phyloP scores from a whole-genome alignment of 371 early-diverging fungal species.

The Chytridium lagenaria region DNA sequence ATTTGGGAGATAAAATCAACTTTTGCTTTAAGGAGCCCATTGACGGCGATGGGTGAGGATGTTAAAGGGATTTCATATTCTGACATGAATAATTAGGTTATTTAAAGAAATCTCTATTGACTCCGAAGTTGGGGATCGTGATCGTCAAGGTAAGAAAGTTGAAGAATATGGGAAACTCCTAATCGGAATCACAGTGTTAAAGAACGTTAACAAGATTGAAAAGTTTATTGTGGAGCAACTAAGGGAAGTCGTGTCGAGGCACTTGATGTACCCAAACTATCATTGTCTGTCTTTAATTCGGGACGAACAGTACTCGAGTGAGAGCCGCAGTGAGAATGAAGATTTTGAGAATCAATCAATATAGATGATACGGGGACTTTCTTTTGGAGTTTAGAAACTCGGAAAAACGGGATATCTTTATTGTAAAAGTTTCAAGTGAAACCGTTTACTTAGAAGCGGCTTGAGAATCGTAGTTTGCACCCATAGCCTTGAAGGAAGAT shows the following conservation, averaged over 20 bases:
- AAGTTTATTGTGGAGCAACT: slow-evolving; percentile 89
- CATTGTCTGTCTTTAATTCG: slow-evolving; percentile 43
- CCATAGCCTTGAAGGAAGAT: slow-evolving; percentile 31
- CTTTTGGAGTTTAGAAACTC: too few relatives aligned
- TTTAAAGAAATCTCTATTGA: slow-evolving; percentile 81
- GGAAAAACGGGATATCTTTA: too few relatives aligned
- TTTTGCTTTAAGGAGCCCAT: slow-evolving; percentile 89
- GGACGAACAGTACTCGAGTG: background rate
- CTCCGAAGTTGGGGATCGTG: slow-evolving; percentile 88
- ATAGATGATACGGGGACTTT: background rate
- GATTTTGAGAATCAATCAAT: background rate
- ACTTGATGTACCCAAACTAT: slow-evolving; percentile 83
- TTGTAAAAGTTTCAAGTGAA: too few relatives aligned
- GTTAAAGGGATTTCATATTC: background rate
- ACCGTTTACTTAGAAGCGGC: slow-evolving; percentile 16
- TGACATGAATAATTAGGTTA: slow-evolving; percentile 59
- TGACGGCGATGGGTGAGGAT: slow-evolving; percentile 48
- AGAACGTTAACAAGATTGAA: slow-evolving; percentile 93
- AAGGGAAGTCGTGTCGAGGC: slow-evolving; percentile 84
- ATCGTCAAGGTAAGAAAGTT: slow-evolving; percentile 75
- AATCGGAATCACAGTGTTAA: slow-evolving; percentile 62
- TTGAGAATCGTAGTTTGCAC: slow-evolving; percentile 54
- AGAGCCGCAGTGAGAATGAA: slow-evolving; percentile 4
- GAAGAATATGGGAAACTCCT: slow-evolving; percentile 9
- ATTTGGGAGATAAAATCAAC: slow-evolving; percentile 80